These are phyloP conservation scores for Naganishia cerealis DNA, from an alignment of 1,284 basidiomycete species.

Conservation along the genomic window DNA sequence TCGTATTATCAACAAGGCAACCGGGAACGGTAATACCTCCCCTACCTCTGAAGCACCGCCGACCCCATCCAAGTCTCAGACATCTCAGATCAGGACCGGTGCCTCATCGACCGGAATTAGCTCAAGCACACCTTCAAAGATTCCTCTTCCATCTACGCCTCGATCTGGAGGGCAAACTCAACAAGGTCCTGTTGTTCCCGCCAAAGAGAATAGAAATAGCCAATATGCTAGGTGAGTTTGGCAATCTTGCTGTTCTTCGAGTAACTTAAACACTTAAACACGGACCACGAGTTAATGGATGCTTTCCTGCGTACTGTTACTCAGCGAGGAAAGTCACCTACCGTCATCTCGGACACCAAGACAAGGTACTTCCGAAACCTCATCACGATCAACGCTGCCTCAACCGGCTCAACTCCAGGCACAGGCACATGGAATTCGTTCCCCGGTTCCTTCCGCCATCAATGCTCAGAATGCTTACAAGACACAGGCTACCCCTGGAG, in stretches of 20 bases:
- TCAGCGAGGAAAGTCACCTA: slow-evolving; percentile 15
- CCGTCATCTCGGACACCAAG: slow-evolving; percentile 12
- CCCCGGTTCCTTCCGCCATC: slow-evolving; percentile 10
- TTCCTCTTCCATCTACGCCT: slow-evolving; percentile 3
- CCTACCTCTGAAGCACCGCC: slow-evolving; percentile 13
- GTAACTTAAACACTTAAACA: not conserved
- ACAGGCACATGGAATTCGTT: slow-evolving; percentile 3
- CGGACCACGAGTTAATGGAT: not conserved
- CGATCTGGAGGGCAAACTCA: slow-evolving; percentile 4
- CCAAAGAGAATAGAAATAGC: slow-evolving; percentile 24
- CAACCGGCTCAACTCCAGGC: slow-evolving; percentile 6
- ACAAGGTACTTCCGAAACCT: slow-evolving; percentile 12
- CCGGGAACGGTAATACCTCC: slow-evolving; percentile 19
- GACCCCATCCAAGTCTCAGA: slow-evolving; percentile 16
- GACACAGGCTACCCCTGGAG: not conserved
- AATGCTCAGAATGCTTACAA: slow-evolving; percentile 17
- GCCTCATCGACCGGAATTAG: not conserved
- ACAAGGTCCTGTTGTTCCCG: slow-evolving; percentile 14
- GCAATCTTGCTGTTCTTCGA: not conserved
- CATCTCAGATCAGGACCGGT: slow-evolving; percentile 16
- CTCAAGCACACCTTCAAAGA: slow-evolving; percentile 15
- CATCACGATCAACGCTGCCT: not conserved
- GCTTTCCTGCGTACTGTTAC: slow-evolving; percentile 15
- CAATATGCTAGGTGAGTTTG: slow-evolving; percentile 24
- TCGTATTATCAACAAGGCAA: slow-evolving; percentile 27